Evolutionary conservation across 2,329 filamentous ascomycete genomes (phyloP).

Genomic region (Colletotrichum sansevieriae): DNA sequence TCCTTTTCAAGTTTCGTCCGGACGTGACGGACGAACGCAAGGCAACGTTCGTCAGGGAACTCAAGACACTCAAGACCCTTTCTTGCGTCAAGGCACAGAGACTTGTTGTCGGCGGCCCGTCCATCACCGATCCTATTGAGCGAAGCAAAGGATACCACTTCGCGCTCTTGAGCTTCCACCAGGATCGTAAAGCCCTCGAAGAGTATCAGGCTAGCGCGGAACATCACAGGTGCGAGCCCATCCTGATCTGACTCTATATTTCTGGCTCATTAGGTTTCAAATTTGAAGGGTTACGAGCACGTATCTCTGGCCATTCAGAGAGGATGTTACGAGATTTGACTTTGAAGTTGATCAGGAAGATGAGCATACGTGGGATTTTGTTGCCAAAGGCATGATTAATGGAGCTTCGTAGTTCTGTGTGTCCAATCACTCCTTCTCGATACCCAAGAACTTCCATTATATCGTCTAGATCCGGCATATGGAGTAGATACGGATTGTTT

Average conservation of each 20-base stretch:
- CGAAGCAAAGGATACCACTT: slow-evolving; percentile 66
- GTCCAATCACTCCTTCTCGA: no score
- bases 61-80: slow-evolving; percentile 63
- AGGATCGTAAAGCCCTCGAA: slow-evolving; percentile 57
- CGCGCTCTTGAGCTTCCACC: slow-evolving; percentile 65
- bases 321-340: slow-evolving; percentile 66
- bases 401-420: slow-evolving; percentile 8
- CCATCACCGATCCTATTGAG: slow-evolving; percentile 64
- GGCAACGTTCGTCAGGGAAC: slow-evolving; percentile 58
- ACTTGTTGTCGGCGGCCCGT: slow-evolving; percentile 65
- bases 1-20: slow-evolving; percentile 63
- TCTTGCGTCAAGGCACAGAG: slow-evolving; percentile 62
- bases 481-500: no score
- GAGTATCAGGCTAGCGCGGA: slow-evolving; percentile 66
- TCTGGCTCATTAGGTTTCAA: neutral
- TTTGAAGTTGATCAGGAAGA: slow-evolving; percentile 63
- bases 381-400: slow-evolving; percentile 30
- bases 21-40: slow-evolving; percentile 58
- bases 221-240: slow-evolving; percentile 58
- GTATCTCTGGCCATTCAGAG: slow-evolving; percentile 65
- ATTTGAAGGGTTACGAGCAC: slow-evolving; percentile 61
- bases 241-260: neutral
- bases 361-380: slow-evolving; percentile 36
- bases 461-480: no score
- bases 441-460: no score